Base-by-base conservation (phyloP, 192 early-diverging fungal species). In the Backusella westeae region DNA sequence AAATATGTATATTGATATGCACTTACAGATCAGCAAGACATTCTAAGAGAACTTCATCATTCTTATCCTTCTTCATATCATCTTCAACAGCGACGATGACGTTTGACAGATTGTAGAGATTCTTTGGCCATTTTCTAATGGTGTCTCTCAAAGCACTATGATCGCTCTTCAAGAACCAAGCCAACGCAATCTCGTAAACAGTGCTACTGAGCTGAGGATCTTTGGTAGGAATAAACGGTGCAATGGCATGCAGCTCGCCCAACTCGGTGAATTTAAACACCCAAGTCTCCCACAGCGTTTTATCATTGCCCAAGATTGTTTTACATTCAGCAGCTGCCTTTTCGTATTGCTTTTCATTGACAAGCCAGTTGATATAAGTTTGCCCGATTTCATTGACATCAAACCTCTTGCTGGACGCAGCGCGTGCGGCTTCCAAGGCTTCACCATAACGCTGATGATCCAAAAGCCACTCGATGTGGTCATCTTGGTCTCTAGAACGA, bases 381-480 rank as follows among this genome's bases (percentile, higher is more conserved):
- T 95, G 87, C 3, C 97, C 97, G 73, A 98, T 92, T 23, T 90
- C 87, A 15, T 92, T 85, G 69, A 96, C 87, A 77, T 88, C 71
- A 72, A 82, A 85, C 79, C 78, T 72, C 78, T 88, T 81, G 86
- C 84, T 88, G 39, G 23, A 52, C 4, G 46, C 49, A n/a, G 91
- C 91, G 32, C 91, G 84, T 1, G 90, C 86, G 15, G 91, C 89
- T 0, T 74, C 72, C 12, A 99, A 75, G 0, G 96, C 97, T 79
- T 96, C 94, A 17, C 87, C 91, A 77, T 96, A 98, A 53, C 88
- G 79, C 29, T 85, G 86, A 29, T 93, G 87, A 46, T 95, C 94
- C n/a, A 93, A 81, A 19, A 98, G 85, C 95, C 96, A 99, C 65
- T 95, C 91, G 65, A 99, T 90, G 76, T 97, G 97, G 83, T 99